Conservation (phyloP, 139 green algal genomes). For the Picochlorum sp. region DNA sequence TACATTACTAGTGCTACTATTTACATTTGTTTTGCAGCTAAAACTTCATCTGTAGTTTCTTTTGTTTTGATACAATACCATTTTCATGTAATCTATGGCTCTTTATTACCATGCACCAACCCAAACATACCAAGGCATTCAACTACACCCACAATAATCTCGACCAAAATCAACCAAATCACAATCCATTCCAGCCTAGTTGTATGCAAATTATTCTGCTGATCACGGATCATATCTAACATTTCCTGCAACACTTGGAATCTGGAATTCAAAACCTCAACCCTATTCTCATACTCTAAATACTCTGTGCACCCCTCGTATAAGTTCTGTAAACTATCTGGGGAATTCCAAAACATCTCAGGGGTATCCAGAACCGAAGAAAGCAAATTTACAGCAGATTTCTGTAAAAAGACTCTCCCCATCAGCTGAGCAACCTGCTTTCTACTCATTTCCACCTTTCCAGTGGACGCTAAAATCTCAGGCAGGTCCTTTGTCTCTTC, state of each 20-base stretch:
- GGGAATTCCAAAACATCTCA: slow-evolving; percentile 64
- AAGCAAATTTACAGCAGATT: slow-evolving; percentile 56
- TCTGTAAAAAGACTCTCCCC: slow-evolving; percentile 66
- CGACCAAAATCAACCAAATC: slow-evolving; percentile 40
- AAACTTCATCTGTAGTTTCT: too few species aligned
- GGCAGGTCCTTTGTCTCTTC: slow-evolving; percentile 54
- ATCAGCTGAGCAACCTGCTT: slow-evolving; percentile 68
- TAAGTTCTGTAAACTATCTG: slow-evolving; percentile 62
- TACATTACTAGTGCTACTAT: too few species aligned
- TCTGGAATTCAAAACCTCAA: slow-evolving; percentile 50
- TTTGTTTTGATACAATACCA: too few species aligned
- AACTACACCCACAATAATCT: slow-evolving; percentile 46
- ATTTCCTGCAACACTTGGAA: slow-evolving; percentile 68
- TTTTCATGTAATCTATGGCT: neutral
- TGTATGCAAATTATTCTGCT: slow-evolving; percentile 53
- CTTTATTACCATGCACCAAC: slow-evolving; percentile 13
- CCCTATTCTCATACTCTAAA: slow-evolving; percentile 50
- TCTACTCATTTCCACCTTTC: slow-evolving; percentile 32
- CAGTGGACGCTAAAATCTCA: slow-evolving; percentile 33
- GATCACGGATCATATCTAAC: slow-evolving; percentile 64
- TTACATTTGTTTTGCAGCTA: too few species aligned
- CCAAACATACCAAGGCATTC: slow-evolving; percentile 46
- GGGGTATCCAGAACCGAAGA: slow-evolving; percentile 55
- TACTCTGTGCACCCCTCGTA: slow-evolving; percentile 69
- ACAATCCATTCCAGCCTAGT: slow-evolving; percentile 63